Evolutionary conservation across 2,329 filamentous ascomycete genomes (phyloP), one percentile per base, ranked within the genome.

Genomic region (Trichoderma endophyticum): DNA sequence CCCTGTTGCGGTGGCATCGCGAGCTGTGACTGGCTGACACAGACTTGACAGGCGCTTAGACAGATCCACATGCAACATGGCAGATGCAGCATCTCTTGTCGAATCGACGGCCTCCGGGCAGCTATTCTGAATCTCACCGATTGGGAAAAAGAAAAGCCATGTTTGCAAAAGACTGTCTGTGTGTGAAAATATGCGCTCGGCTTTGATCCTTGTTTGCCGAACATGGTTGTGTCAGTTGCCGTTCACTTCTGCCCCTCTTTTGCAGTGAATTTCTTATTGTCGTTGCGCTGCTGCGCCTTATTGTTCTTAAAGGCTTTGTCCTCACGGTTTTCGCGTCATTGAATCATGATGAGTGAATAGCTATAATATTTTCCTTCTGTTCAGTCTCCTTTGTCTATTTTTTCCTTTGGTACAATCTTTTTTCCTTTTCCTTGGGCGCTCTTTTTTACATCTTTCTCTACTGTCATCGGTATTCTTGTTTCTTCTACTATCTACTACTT

Each of bases 21-120:
- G 32, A 36, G 64, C 54, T 60, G 18, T 63, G 26, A 72, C 71
- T 72, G 71, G 71, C 60, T 71, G 71, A 28, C 9, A 4, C 8
- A 32, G 24, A 6, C 18, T 36, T 21, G n/a, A 30, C 60, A n/a
- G 39, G 71, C 71, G 71, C 71, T 72, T 72, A 62, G 28, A 28
- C 36, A 5, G 57, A 21, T 70, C 66, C 57, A 62, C 66, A 36
- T 9, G 15, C 21, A 48, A 32, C 32, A 67, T 39, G 51, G 34
- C 28, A 21, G 66, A 18, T 28, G 12, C 56, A 36, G 28, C 8
- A 3, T 62, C 66, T 70, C 66, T 21, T 24, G 15, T 70, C 66
- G 66, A 70, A 70, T 62, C 66, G 57, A 70, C 66, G 66, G 66
- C 66, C 57, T 62, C 57, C 57, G 28, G 28, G 18, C 28, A 36